These are phyloP conservation scores for Periconia digitata DNA, from an alignment of 2,329 filamentous ascomycete species.

Conservation along the genomic window DNA sequence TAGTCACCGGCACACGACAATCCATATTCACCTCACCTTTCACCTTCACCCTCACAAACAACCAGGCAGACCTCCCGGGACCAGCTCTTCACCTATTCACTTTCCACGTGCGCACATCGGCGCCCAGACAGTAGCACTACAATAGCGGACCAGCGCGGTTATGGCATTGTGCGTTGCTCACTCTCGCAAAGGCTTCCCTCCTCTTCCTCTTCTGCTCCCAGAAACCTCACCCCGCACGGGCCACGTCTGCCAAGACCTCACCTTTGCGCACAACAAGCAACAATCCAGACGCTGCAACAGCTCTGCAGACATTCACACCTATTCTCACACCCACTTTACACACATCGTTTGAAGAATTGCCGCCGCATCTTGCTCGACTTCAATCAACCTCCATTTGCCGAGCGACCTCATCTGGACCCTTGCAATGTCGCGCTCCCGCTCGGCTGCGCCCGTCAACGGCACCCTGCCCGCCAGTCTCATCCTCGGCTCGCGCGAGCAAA, in stretches of 20 bases:
- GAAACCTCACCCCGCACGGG: background rate
- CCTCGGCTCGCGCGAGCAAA: constrained; percentile 26
- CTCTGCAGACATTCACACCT: background rate
- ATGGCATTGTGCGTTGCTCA: background rate
- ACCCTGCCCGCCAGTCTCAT: constrained; percentile 21
- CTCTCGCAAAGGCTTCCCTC: background rate
- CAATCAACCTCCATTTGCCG: background rate
- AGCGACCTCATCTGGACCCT: background rate
- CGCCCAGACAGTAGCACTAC: too few relatives aligned
- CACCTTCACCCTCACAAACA: background rate
- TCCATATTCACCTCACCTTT: background rate
- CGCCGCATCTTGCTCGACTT: background rate
- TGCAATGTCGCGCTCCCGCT: background rate
- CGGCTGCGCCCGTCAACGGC: background rate
- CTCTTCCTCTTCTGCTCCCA: background rate
- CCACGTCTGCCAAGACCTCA: background rate
- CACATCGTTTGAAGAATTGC: background rate
- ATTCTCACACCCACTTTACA: background rate
- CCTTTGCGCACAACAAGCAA: too few relatives aligned
- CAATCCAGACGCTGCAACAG: background rate
- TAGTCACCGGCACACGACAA: too few relatives aligned
- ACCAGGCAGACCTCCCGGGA: too few relatives aligned
- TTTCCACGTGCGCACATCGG: too few relatives aligned
- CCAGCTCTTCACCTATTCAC: background rate
- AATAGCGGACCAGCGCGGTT: too few relatives aligned